Evolutionary conservation across 1,284 basidiomycete species (phyloP).

Genomic region (Trametes polyzona): DNA sequence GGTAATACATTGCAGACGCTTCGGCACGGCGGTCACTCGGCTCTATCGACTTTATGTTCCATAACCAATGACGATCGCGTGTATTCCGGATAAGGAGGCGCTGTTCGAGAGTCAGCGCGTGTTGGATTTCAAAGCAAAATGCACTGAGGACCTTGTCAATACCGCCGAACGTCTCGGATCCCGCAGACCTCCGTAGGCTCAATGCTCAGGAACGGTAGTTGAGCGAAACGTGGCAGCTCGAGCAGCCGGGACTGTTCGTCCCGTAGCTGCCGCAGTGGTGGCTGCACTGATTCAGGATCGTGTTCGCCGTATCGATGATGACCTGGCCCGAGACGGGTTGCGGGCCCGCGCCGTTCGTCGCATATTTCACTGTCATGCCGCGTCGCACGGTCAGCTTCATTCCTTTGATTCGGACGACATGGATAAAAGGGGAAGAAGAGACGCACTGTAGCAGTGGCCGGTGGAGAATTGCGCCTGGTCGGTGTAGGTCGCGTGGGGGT

Average conservation of each 20-base stretch:
- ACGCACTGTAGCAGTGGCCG: slow-evolving; percentile 1
- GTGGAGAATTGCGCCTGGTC: slow-evolving; percentile 1
- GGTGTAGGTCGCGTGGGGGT: background rate
- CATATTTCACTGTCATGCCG: slow-evolving; percentile 2
- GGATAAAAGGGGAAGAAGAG: background rate
- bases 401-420: background rate
- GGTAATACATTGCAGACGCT: too few species aligned
- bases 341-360: background rate
- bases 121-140: too few species aligned
- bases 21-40: too few species aligned
- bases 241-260: slow-evolving; percentile 1
- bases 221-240: slow-evolving; percentile 1
- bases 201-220: background rate
- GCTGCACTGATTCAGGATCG: background rate
- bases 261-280: background rate
- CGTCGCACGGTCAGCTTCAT: background rate
- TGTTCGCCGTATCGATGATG: background rate
- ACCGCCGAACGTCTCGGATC: too few species aligned
- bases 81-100: too few species aligned
- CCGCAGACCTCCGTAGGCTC: too few species aligned
- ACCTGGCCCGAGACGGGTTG: background rate
- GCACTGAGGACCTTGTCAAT: too few species aligned
- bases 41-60: too few species aligned
- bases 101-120: too few species aligned
- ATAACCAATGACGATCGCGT: too few species aligned